These are phyloP conservation scores for Eimeria zaria DNA, from an alignment of 169 alveolate species.

Conservation along the genomic window DNA sequence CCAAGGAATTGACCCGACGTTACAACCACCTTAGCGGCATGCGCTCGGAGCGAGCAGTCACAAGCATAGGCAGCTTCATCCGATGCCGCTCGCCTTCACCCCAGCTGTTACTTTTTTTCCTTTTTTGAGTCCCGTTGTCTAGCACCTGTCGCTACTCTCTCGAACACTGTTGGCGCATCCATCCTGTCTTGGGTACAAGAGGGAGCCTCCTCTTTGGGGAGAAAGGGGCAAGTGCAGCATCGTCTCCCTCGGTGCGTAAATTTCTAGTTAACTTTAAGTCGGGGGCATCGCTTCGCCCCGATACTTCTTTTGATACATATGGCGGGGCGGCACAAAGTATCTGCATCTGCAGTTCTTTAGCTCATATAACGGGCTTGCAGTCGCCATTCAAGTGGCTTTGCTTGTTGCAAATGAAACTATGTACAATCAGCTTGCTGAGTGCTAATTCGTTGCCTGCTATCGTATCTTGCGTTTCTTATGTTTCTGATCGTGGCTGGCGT, in stretches of 20 bases:
- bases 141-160: background rate
- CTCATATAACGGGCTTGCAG: background rate
- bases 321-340: too few species aligned
- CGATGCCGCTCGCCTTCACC: background rate
- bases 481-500: background rate
- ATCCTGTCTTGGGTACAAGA: background rate
- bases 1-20: background rate
- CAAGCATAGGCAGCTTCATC: background rate
- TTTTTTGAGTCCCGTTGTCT: background rate
- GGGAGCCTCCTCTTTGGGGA: background rate
- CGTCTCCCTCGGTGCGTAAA: background rate
- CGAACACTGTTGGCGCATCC: background rate
- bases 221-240: background rate
- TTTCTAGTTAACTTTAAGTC: background rate
- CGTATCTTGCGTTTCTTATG: background rate
- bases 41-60: background rate
- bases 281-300: too few species aligned
- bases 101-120: background rate
- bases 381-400: background rate
- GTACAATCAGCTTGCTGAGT: background rate
- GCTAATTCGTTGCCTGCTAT: background rate
- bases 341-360: background rate
- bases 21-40: background rate
- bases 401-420: background rate
- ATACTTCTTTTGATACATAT: too few species aligned